Base-by-base conservation (phyloP, 2,329 filamentous ascomycete species). In the Colletotrichum graminicola region DNA sequence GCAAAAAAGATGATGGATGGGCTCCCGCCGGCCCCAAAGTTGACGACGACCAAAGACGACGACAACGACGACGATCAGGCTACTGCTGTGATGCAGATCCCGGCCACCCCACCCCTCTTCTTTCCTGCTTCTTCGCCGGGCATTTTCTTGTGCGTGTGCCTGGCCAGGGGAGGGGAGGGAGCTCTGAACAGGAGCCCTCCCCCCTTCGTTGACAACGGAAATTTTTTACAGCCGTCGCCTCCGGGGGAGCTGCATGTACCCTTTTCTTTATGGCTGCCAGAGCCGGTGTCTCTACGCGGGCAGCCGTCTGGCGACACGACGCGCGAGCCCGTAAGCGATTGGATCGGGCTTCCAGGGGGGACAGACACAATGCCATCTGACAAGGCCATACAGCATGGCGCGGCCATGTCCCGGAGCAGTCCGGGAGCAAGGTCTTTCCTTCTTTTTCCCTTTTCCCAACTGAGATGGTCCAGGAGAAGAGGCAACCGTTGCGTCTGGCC, bases 321-420 rank as follows among this genome's bases (percentile, higher is more conserved):
- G 67, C 43, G 67, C 49, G 67, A 47, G 1, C 43, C 45, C 36
- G 36, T 60, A 68, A 63, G 65, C 68, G 68, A 71, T 60, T 71
- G 68, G 65, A 34, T 36, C 68, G 39, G 54, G 59, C 51, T 68
- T 39, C 52, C 45, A 68, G 65, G 59, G 55, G 49, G 18, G 43
- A 29, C 29, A 29, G 4, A 71, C 67, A 63, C 52, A 68, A 68
- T 68, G 59, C 43, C 68, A 71, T 71, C 68, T 71, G 68, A 68
- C 68, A 62, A 41, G 32, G 23, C 64, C 59, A 54, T 62, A 29
- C 26, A 16, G 2, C 43, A 7, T 3, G 43, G 65, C 16, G 52
- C n/a, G 36, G 65, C 36, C 45, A 57, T 36, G 21, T 3, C 11
- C 32, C n/a, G 34, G 54, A n/a, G 54, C 54, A 56, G 21, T 39